phyloP scores from a whole-genome alignment of 2,329 filamentous ascomycete species.

The Podosphaera aphanis region DNA sequence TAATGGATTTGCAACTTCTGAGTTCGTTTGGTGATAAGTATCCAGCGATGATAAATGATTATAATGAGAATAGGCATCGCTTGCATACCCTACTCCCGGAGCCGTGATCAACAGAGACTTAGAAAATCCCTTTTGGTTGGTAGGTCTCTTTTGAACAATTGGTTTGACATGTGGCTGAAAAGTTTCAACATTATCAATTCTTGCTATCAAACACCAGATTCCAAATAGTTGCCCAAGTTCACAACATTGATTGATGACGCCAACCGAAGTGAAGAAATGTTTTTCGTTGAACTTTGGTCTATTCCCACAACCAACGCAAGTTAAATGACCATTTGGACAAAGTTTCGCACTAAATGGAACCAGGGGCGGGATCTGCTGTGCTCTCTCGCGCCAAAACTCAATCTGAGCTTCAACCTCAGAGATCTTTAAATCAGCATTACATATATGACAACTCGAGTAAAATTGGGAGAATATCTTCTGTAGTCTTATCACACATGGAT shows the following conservation, averaged over 20 bases:
- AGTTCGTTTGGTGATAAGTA: background rate
- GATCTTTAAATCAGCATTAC: background rate
- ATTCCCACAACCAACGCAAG: slow-evolving; percentile 7
- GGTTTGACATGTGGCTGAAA: background rate
- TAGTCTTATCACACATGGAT: background rate
- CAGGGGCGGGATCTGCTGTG: slow-evolving; percentile 6
- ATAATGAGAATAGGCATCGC: background rate
- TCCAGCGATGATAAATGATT: background rate
- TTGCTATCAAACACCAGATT: slow-evolving; percentile 6
- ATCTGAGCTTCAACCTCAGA: slow-evolving; percentile 1
- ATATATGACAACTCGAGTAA: background rate
- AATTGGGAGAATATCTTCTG: background rate
- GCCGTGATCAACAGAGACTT: background rate
- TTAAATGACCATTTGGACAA: slow-evolving; percentile 3
- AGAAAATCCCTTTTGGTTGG: background rate
- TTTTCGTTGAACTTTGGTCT: slow-evolving; percentile 2
- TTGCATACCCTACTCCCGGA: slow-evolving; percentile 6
- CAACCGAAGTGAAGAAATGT: slow-evolving; percentile 6
- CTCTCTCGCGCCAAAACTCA: slow-evolving; percentile 5
- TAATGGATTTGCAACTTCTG: background rate
- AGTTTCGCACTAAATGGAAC: slow-evolving; percentile 3
- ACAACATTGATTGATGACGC: slow-evolving; percentile 9
- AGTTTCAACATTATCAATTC: slow-evolving; percentile 4
- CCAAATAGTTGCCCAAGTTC: slow-evolving; percentile 4
- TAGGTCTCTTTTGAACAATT: background rate